Conservation (phyloP, 441 rosid genomes). For the Euphorbia schlechtendalii region DNA sequence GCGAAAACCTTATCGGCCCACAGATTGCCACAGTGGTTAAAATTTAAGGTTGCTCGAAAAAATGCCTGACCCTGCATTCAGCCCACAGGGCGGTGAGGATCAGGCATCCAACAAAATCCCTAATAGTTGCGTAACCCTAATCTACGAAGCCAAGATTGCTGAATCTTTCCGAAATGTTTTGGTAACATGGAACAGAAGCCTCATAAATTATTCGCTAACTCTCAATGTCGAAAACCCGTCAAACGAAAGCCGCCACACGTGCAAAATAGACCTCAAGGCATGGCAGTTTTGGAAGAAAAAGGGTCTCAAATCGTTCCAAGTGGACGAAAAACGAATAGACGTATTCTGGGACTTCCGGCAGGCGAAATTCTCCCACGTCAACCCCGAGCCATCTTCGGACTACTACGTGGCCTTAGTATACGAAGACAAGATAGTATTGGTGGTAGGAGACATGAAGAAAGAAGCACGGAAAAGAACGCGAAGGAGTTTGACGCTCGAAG, state of each 20-base stretch:
- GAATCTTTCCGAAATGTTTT: constrained; percentile 35
- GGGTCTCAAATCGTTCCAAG: constrained; percentile 55
- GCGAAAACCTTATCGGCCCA: neutral
- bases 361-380: constrained; percentile 42
- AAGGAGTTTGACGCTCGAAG: constrained; percentile 36
- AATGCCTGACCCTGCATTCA: no score
- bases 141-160: constrained; percentile 42
- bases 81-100: constrained; percentile 14
- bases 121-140: constrained; percentile 36
- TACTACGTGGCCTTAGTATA: constrained; percentile 57
- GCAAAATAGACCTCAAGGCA: constrained; percentile 58
- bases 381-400: constrained; percentile 57
- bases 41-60: neutral
- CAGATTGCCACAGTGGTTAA: no score
- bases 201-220: constrained; percentile 40
- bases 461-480: constrained; percentile 62
- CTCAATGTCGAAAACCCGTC: constrained; percentile 38
- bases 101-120: constrained; percentile 18
- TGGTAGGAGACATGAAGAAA: constrained; percentile 50
- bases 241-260: constrained; percentile 30
- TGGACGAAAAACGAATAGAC: constrained; percentile 37
- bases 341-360: constrained; percentile 71
- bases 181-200: constrained; percentile 54
- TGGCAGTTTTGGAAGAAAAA: constrained; percentile 73
- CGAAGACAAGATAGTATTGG: constrained; percentile 38